Conservation (phyloP, 2,329 filamentous ascomycete species). For the Cordyceps pruinosa region DNA sequence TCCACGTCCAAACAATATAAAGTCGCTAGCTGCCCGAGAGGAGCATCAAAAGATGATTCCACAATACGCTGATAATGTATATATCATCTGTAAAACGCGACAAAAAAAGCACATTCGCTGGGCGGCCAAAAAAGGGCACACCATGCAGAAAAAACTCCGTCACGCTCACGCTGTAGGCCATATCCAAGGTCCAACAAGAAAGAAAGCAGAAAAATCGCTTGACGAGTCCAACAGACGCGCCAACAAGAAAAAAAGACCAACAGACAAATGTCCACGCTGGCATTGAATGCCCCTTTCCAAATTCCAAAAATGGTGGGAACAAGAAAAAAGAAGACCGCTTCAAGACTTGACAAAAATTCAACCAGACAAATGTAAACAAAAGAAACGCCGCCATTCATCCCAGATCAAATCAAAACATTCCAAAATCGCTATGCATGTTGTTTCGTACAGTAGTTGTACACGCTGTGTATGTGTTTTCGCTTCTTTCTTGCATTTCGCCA, state of each 20-base stretch:
- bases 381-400: background rate
- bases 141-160: background rate
- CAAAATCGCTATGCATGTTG: background rate
- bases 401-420: background rate
- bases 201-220: background rate
- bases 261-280: too few species aligned
- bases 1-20: background rate
- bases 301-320: background rate
- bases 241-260: background rate
- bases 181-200: background rate
- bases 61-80: background rate
- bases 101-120: background rate
- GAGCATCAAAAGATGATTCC: background rate
- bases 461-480: background rate
- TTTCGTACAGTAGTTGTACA: background rate
- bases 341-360: background rate
- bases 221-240: background rate
- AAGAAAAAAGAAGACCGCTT: background rate
- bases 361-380: background rate
- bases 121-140: background rate
- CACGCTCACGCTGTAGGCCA: background rate
- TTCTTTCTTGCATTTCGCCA: too few species aligned
- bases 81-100: background rate
- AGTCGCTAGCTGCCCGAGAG: background rate
- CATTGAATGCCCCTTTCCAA: background rate